Evolutionary conservation across 2,329 filamentous ascomycete species (phyloP), one percentile per base, ranked within the genome.

Genomic region (Capronia americana): DNA sequence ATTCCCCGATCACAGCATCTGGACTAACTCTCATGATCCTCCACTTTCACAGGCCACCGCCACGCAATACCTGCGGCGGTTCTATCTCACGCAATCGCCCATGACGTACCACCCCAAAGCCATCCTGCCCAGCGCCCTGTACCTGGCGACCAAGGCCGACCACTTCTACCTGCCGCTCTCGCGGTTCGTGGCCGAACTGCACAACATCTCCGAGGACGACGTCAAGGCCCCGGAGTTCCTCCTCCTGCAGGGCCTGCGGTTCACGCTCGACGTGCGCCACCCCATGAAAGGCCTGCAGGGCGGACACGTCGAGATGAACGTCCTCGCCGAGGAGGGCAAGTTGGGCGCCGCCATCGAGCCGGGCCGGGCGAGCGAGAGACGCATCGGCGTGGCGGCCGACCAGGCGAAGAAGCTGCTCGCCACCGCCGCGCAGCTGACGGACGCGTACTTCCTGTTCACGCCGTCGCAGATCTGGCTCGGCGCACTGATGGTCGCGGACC

Each of bases 391-490:
- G 11, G 92, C 92, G 0, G 93, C 96, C 75, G 83, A 83, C n/a
- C 85, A 85, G 60, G 91, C 93, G 0, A 86, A 91, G 50, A 87
- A 89, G 23, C 84, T 92, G 55, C 86, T 96, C 62, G 92, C 92
- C 75, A 90, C 88, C 62, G 91, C 92, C 64, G 91, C 93, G 0
- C 82, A 96, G 58, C 85, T 97, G 68, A 97, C 94, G 28, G 95
- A 99, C 74, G 93, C 88, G n/a, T 98, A 98, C 80, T 97, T 98
- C 79, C 90, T 97, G 78, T 98, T 92, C 80, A 94, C 94, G 0
- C 95, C 95, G 0, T 91, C 92, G 26, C 95, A 99, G 77, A 96
- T 98, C 76, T 93, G 93, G 88, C 85, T 98, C 66, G 90, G 92
- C 0, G 88, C 93, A 0, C 80, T 97, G 30, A 83, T 90, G 14